Percentiles rank a stretch among this genome's conserved stretches.
Conservation (phyloP, 306 rosid species). For the Cucurbita maxima region DNA sequence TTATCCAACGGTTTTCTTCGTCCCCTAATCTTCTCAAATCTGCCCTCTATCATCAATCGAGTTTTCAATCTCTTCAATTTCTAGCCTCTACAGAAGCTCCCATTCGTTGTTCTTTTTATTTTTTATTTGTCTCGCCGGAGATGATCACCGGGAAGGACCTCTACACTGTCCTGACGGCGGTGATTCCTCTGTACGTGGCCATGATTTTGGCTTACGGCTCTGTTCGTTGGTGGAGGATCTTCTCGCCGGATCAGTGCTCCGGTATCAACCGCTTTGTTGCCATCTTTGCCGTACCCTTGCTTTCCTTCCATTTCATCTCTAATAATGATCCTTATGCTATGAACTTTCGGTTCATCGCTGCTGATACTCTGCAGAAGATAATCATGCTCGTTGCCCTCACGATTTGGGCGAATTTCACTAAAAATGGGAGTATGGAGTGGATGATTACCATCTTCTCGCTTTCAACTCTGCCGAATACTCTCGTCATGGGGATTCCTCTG, state of each 20-base stretch:
- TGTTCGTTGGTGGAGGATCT: constrained; percentile 16
- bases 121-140: neutral
- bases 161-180: constrained; percentile 11
- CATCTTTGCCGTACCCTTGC: constrained; percentile 7
- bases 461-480: constrained; percentile 10
- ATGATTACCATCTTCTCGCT: constrained; percentile 10
- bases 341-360: constrained; percentile 9
- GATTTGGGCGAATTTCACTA: constrained; percentile 9
- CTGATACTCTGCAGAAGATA: constrained; percentile 12
- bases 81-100: neutral
- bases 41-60: neutral
- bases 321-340: constrained; percentile 8
- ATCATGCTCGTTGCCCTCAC: constrained; percentile 9
- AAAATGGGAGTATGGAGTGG: constrained; percentile 8
- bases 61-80: neutral
- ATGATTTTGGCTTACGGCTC: constrained; percentile 15
- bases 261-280: constrained; percentile 15
- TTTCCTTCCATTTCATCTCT: constrained; percentile 14
- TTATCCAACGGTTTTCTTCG: neutral
- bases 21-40: neutral
- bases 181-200: constrained; percentile 12
- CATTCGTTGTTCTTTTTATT: neutral
- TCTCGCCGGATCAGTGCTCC: constrained; percentile 13
- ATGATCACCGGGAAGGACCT: constrained; percentile 7
- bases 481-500: constrained; percentile 12